phyloP scores from a whole-genome alignment of 805 yeast genomes.

The Ogataea populi-albae region DNA sequence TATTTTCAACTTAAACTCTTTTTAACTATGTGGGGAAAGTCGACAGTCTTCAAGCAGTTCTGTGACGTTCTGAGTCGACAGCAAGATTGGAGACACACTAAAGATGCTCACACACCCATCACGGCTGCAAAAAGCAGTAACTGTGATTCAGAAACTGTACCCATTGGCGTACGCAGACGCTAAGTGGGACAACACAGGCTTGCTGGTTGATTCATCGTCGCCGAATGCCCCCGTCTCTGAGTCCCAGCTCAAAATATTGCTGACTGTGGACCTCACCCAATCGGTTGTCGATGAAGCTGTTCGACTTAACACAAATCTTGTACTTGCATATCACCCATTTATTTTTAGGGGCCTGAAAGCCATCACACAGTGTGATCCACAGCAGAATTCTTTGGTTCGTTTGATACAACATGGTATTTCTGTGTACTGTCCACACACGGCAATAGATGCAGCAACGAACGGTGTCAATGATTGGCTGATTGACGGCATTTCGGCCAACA shows the following conservation, averaged over 20 bases:
- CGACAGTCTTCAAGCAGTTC: too few relatives aligned
- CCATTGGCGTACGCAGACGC: constrained; percentile 81
- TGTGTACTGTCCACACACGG: constrained; percentile 95
- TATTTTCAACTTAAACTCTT: too few relatives aligned
- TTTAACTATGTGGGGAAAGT: too few relatives aligned
- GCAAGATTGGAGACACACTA: too few relatives aligned
- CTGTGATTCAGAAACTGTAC: constrained; percentile 65
- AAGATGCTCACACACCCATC: constrained; percentile 14
- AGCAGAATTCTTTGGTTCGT: constrained; percentile 71
- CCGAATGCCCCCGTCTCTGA: constrained; percentile 8
- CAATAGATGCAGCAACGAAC: constrained; percentile 87
- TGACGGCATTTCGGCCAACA: constrained; percentile 43
- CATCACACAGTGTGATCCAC: constrained; percentile 64
- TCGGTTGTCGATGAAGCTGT: constrained; percentile 87
- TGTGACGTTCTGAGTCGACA: too few relatives aligned
- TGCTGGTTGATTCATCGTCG: constrained; percentile 63
- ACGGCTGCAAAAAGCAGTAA: constrained; percentile 44
- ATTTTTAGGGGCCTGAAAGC: constrained; percentile 85
- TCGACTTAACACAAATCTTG: constrained; percentile 45
- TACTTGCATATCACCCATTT: constrained; percentile 92
- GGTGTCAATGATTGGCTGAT: constrained; percentile 95
- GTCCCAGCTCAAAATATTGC: constrained; percentile 40
- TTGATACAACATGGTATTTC: constrained; percentile 75
- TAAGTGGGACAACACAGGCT: constrained; percentile 95
- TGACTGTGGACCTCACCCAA: constrained; percentile 83